Percentiles rank a stretch among this genome's conserved stretches.
Conservation (phyloP, 345 rosid genomes). For the Ceriops tagal region DNA sequence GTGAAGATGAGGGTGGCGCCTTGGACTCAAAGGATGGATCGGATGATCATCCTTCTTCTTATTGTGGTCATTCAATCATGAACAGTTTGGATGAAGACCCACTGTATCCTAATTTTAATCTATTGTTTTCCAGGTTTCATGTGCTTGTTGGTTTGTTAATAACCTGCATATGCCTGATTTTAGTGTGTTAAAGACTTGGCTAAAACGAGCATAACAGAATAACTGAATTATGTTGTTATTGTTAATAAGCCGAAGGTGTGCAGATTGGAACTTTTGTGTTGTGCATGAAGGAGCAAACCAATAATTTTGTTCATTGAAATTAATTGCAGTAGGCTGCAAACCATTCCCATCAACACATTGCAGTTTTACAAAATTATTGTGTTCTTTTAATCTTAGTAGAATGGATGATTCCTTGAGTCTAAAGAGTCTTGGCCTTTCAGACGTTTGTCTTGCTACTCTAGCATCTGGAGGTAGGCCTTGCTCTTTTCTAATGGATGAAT, state of each 20-base stretch:
- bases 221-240: no score
- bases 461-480: constrained; percentile 36
- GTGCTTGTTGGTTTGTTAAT: neutral
- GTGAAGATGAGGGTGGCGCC: constrained; percentile 23
- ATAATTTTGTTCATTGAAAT: neutral
- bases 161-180: neutral
- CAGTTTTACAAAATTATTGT: neutral
- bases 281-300: no score
- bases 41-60: constrained; percentile 20
- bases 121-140: neutral
- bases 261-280: no score
- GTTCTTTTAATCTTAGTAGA: constrained; percentile 40
- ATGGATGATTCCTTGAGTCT: constrained; percentile 64
- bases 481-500: neutral
- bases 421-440: constrained; percentile 75
- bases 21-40: constrained; percentile 30
- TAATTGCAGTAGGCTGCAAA: neutral
- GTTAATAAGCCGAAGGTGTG: no score
- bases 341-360: neutral
- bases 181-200: no score
- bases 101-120: constrained; percentile 59
- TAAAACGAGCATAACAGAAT: no score
- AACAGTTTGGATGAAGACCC: constrained; percentile 58
- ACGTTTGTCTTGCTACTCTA: constrained; percentile 75
- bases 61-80: constrained; percentile 18